A percentile compares a stretch with the other conserved stretches of the same genome.
phyloP scores from a whole-genome alignment of 805 yeast genomes.

The Candida khao-thaluensis region DNA sequence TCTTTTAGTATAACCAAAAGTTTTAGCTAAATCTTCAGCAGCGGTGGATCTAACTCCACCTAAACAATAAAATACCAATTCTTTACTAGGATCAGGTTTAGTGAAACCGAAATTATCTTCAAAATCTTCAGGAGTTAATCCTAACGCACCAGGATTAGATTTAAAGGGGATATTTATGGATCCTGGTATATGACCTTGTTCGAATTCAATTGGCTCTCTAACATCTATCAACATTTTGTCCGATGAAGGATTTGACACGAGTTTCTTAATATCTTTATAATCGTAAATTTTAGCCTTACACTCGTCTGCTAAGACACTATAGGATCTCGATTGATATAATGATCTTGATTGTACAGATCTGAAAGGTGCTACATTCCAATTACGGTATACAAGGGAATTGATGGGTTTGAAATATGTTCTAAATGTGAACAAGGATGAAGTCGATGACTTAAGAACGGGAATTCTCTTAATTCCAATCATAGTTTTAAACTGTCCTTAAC shows the following conservation, averaged over 20 bases:
- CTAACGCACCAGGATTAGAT: constrained; percentile 89
- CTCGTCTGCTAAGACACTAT: constrained; percentile 38
- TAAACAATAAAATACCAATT: constrained; percentile 84
- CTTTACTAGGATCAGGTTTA: constrained; percentile 71
- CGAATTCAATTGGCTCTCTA: constrained; percentile 83
- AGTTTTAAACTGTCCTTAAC: background rate
- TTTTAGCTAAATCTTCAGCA: constrained; percentile 87
- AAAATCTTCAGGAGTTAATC: constrained; percentile 75
- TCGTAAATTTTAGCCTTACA: constrained; percentile 49
- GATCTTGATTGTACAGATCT: background rate
- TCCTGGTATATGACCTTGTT: constrained; percentile 75
- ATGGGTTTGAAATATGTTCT: background rate
- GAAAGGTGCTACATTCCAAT: background rate
- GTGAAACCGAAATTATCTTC: constrained; percentile 74
- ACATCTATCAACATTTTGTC: constrained; percentile 74
- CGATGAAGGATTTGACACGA: constrained; percentile 42
- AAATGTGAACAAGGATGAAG: background rate
- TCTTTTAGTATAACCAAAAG: constrained; percentile 82
- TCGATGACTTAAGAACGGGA: constrained; percentile 1
- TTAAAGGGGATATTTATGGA: constrained; percentile 88
- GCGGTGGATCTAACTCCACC: constrained; percentile 91
- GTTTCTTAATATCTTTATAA: constrained; percentile 49
- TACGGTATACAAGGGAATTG: background rate
- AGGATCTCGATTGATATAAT: constrained; percentile 19
- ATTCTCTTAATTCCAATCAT: constrained; percentile 8